These are phyloP conservation scores for Jimgerdemannia lactiflua DNA, from an alignment of 192 early-diverging fungal genomes.

Conservation along the genomic window DNA sequence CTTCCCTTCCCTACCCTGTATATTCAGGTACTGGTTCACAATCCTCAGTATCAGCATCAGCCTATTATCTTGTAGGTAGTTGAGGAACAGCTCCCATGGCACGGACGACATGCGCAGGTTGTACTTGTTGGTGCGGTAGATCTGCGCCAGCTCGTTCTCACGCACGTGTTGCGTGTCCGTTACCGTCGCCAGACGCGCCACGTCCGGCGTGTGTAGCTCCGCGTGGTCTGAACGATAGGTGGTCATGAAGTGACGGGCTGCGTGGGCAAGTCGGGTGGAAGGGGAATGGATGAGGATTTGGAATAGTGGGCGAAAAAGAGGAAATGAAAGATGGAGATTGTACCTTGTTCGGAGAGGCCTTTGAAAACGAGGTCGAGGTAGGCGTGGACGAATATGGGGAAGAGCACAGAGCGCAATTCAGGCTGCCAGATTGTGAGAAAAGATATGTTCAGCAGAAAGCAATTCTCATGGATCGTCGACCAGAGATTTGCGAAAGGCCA, in stretches of 20 bases:
- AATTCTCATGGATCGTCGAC: no score
- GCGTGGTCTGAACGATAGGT: constrained; percentile 72
- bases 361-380: constrained; percentile 83
- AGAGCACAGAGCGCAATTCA: constrained; percentile 81
- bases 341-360: constrained; percentile 48
- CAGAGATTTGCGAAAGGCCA: no score
- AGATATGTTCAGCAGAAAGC: no score
- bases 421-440: constrained; percentile 40
- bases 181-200: constrained; percentile 65
- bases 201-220: constrained; percentile 72
- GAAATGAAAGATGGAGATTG: constrained; percentile 1
- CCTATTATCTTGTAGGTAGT: constrained; percentile 92
- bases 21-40: constrained; percentile 89
- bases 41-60: constrained; percentile 85
- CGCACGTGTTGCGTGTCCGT: constrained; percentile 71
- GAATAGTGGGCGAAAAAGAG: constrained; percentile 7
- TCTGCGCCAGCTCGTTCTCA: constrained; percentile 78
- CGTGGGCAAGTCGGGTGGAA: not conserved
- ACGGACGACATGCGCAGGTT: constrained; percentile 80
- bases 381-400: constrained; percentile 89
- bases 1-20: constrained; percentile 46
- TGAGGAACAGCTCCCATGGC: constrained; percentile 85
- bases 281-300: not conserved
- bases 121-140: constrained; percentile 83
- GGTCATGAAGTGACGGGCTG: constrained; percentile 76